Base-by-base conservation (phyloP, 2,329 filamentous ascomycete genomes). In the Alternaria novae-zelandiae region DNA sequence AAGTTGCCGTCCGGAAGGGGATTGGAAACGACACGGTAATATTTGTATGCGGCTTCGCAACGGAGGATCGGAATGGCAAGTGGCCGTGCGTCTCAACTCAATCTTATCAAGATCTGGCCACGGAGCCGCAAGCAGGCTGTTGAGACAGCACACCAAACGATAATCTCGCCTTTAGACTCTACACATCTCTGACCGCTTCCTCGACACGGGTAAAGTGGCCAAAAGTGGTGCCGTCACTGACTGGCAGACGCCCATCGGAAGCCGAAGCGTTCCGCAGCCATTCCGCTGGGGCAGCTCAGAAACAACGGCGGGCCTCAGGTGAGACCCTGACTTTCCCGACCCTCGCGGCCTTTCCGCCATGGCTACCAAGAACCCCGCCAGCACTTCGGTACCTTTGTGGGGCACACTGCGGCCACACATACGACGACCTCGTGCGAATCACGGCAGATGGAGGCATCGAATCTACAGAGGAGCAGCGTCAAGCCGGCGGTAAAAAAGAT, bases 141-240 rank as follows among this genome's bases (percentile, higher is more conserved):
- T 26, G 30, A 30, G 50, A 17, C 41, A 41, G 51, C 43, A 47
- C 43, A 43, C 23, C 45, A 30, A 36, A 43, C 23, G 10, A 11
- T n/a, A n/a, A 11, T 32, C 20, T 36, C 44, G 21, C 23, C 20
- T 53, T 23, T 53, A n/a, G 28, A 36, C 10, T 23, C 23, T 5
- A 51, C 54, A 54, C 55, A 47, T 62, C 26, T 26, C 44, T 46
- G 41, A 47, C 54, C 43, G 41, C 54, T 28, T 21, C 9, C 36
- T 32, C 13, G 28, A 15, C 20, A 15, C 32, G 8, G 28, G 11
- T 23, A 36, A 36, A 36, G 30, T 68, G 70, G 65, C 60, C 57
- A 65, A 58, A 68, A 70, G 65, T 73, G 65, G 57, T 73, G 72
- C 70, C 70, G 69, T 76, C 70, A 71, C 69, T 54, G 63, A 66